Percentiles rank a stretch among this genome's conserved stretches.
phyloP scores from a whole-genome alignment of 495 filamentous ascomycete genomes.

The Bacidia rubella region DNA sequence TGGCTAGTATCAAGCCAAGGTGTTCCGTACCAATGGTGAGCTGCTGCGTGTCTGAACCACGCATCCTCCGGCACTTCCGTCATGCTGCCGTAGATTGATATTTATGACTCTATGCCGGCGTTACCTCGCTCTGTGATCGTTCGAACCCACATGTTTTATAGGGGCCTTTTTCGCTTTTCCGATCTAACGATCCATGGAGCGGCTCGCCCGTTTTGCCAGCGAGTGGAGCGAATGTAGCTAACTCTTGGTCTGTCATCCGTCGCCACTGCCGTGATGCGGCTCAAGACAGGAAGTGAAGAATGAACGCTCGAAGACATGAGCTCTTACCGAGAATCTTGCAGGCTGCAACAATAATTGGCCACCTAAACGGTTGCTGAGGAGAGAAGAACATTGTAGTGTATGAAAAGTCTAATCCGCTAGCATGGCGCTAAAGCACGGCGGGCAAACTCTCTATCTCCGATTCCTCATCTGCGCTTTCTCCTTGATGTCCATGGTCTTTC shows the following conservation, averaged over 20 bases:
- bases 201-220: conserved; percentile 4
- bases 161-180: background rate
- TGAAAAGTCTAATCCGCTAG: background rate
- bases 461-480: background rate
- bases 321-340: background rate
- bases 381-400: too few relatives aligned
- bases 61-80: background rate
- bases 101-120: too few relatives aligned
- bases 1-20: background rate
- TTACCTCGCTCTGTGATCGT: background rate
- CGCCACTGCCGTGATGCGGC: background rate
- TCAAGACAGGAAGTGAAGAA: background rate
- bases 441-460: background rate
- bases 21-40: conserved; percentile 5
- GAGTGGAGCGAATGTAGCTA: conserved; percentile 1
- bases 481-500: too few relatives aligned
- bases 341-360: background rate
- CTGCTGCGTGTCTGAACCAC: conserved; percentile 1
- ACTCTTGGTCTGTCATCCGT: background rate
- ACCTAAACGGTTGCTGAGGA: too few relatives aligned
- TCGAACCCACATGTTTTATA: background rate
- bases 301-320: background rate
- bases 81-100: background rate
- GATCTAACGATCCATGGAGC: conserved; percentile 4
- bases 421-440: background rate